These are phyloP conservation scores for Pterocarpus macrocarpus DNA, from an alignment of 306 rosid genomes.

Conservation along the genomic window DNA sequence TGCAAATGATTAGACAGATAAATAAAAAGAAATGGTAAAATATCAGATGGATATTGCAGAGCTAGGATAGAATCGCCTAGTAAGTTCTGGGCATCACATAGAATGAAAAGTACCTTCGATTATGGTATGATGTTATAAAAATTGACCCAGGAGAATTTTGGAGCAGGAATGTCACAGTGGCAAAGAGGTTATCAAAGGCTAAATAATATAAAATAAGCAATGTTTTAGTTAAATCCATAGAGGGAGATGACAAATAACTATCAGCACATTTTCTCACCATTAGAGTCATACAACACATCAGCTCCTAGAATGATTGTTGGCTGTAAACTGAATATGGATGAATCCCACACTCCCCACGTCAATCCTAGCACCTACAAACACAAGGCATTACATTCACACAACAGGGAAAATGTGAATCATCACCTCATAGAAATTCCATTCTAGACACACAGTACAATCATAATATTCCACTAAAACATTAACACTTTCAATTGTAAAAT, in stretches of 20 bases:
- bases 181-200: conserved; percentile 92
- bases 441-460: background rate
- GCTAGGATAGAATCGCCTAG: conserved; percentile 31
- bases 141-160: conserved; percentile 74
- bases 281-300: conserved; percentile 83
- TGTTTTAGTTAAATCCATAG: conserved; percentile 44
- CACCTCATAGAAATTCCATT: conserved; percentile 29
- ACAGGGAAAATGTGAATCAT: conserved; percentile 2
- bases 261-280: conserved; percentile 58
- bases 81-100: conserved; percentile 19
- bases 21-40: background rate
- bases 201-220: conserved; percentile 45
- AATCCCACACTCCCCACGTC: conserved; percentile 96
- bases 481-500: conserved; percentile 21
- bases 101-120: conserved; percentile 70
- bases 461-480: background rate
- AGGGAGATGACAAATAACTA: conserved; percentile 27
- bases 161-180: conserved; percentile 78
- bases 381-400: conserved; percentile 34
- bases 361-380: conserved; percentile 71
- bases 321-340: conserved; percentile 66
- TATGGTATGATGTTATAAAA: conserved; percentile 82
- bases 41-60: background rate
- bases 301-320: conserved; percentile 87
- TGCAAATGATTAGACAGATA: conserved; percentile 45